phyloP scores from a whole-genome alignment of 2,329 filamentous ascomycete species.

The Colletotrichum lini region DNA sequence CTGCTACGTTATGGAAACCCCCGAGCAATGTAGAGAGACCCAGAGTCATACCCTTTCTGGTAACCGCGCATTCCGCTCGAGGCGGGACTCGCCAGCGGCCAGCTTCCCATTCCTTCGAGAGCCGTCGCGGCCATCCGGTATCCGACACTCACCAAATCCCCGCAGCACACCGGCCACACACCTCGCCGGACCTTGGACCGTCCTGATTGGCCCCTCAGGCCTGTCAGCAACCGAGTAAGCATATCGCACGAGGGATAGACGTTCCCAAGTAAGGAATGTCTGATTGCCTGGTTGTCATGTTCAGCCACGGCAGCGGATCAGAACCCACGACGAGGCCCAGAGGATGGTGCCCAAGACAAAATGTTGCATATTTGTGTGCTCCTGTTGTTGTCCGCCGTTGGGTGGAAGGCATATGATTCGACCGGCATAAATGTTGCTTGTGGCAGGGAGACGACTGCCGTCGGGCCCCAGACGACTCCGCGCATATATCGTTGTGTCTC shows the following conservation, averaged over 20 bases:
- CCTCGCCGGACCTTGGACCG: not conserved
- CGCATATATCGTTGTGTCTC: slow-evolving; percentile 43
- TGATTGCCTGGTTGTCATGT: slow-evolving; percentile 36
- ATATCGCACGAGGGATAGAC: slow-evolving; percentile 36
- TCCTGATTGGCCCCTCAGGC: slow-evolving; percentile 17
- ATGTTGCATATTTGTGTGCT: slow-evolving; percentile 43
- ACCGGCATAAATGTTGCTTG: slow-evolving; percentile 37
- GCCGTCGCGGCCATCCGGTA: slow-evolving; percentile 32
- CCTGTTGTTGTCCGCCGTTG: slow-evolving; percentile 40
- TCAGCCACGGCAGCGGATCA: slow-evolving; percentile 39
- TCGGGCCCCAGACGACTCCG: not conserved
- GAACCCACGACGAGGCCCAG: slow-evolving; percentile 28
- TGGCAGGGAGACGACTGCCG: slow-evolving; percentile 37
- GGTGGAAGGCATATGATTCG: slow-evolving; percentile 34
- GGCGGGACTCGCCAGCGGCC: slow-evolving; percentile 18
- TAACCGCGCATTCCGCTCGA: slow-evolving; percentile 25
- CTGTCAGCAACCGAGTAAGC: slow-evolving; percentile 26
- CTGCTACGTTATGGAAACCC: slow-evolving; percentile 21
- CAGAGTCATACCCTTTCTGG: slow-evolving; percentile 30
- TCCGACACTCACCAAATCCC: slow-evolving; percentile 30
- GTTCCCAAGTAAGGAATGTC: slow-evolving; percentile 38
- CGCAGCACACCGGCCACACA: slow-evolving; percentile 18
- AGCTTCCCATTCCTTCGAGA: slow-evolving; percentile 32
- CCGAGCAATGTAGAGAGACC: slow-evolving; percentile 33
- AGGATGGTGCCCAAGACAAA: slow-evolving; percentile 38